Evolutionary conservation across 1,284 basidiomycete species (phyloP).

Genomic region (Xerocomus amazonicus): DNA sequence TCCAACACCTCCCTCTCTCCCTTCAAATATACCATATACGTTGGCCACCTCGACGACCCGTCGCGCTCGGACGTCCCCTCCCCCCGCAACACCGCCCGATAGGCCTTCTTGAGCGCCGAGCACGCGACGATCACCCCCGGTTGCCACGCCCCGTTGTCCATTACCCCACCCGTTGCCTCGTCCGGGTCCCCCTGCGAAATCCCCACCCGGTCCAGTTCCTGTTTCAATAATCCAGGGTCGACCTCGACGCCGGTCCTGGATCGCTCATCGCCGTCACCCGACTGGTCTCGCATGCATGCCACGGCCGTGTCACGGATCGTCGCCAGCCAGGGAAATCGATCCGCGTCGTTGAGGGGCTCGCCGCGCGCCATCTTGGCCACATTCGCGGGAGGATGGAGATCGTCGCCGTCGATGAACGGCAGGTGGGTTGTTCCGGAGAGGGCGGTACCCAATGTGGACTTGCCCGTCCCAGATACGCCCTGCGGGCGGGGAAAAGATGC

Average conservation of each 20-base stretch:
- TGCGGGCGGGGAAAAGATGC: constrained; percentile 27
- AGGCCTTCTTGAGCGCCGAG: constrained; percentile 79
- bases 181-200: too few relatives aligned
- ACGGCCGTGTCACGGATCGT: constrained; percentile 68
- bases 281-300: constrained; percentile 45
- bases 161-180: too few relatives aligned
- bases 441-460: constrained; percentile 77
- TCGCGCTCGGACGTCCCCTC: constrained; percentile 12
- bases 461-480: constrained; percentile 85
- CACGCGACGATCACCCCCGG: constrained; percentile 76
- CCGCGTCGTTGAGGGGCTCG: constrained; percentile 75
- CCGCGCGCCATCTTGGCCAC: constrained; percentile 87
- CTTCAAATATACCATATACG: constrained; percentile 83
- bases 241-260: too few relatives aligned
- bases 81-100: constrained; percentile 75
- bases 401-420: constrained; percentile 89
- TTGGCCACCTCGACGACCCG: constrained; percentile 32
- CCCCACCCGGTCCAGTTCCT: too few relatives aligned
- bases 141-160: not conserved
- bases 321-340: constrained; percentile 85
- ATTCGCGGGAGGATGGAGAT: constrained; percentile 80
- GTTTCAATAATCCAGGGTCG: too few relatives aligned
- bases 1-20: constrained; percentile 62
- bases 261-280: too few relatives aligned
- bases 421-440: constrained; percentile 59